phyloP scores from a whole-genome alignment of 768 basidiomycete genomes.

The Saitozyma sp. region DNA sequence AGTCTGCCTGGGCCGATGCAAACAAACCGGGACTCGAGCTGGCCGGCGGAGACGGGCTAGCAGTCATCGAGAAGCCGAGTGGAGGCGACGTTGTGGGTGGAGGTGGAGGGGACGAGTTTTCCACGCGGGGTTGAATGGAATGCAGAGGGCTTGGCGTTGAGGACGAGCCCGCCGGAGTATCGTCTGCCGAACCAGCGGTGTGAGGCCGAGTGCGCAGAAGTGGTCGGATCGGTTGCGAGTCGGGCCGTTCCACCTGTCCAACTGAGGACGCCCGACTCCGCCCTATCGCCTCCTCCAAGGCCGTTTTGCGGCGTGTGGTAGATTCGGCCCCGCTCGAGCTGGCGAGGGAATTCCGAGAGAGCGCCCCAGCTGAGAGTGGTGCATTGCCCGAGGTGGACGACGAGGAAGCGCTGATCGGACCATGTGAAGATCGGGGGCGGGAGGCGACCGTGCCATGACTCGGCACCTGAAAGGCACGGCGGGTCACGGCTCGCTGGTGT shows the following conservation, averaged over 20 bases:
- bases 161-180: not conserved
- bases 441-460: slow-evolving; percentile 10
- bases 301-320: slow-evolving; percentile 20
- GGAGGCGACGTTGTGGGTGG: slow-evolving; percentile 11
- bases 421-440: not conserved
- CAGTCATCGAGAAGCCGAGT: slow-evolving; percentile 24
- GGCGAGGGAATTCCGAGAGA: not conserved
- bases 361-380: not conserved
- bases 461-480: slow-evolving; percentile 38
- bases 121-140: slow-evolving; percentile 4
- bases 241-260: not conserved
- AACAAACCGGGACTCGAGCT: not conserved
- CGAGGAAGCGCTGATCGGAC: slow-evolving; percentile 1
- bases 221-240: slow-evolving; percentile 3
- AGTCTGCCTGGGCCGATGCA: not conserved
- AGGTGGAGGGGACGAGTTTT: too few relatives aligned
- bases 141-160: not conserved
- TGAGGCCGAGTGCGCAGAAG: slow-evolving; percentile 5
- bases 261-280: slow-evolving; percentile 29
- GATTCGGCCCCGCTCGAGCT: not conserved
- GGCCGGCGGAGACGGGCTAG: slow-evolving; percentile 18
- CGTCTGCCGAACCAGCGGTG: not conserved
- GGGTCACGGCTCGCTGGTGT: slow-evolving; percentile 38
- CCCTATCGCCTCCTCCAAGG: slow-evolving; percentile 40
- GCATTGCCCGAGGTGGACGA: not conserved